Evolutionary conservation across 2,329 filamentous ascomycete genomes (phyloP), one percentile per base, ranked within the genome.

Genomic region (Epichloe sylvatica): DNA sequence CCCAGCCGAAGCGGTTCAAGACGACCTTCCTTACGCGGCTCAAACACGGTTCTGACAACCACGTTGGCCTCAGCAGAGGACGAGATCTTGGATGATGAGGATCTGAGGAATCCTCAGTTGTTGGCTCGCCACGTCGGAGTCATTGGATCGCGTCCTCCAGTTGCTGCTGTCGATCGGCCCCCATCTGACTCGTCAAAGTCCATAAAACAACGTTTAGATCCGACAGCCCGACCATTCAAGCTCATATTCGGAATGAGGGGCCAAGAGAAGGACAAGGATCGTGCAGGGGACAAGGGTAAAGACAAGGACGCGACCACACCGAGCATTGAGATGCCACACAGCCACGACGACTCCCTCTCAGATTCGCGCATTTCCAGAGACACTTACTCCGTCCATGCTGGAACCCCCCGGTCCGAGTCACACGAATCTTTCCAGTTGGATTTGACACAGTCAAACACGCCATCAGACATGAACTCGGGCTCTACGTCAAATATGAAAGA

Each of bases 171-270:
- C 7, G 34, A 37, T n/a, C 21, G 17, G 23, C 45, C 45, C 3
- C 11, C 36, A 15, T 4, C 34, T 3, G 45, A 40, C 23, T 50
- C 43, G 23, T 57, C 67, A 38, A 71, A 64, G 15, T 64, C 61
- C 8, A 76, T 59, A 70, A 82, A 61, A 65, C 81, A 64, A 68
- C 81, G 66, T 59, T 74, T 97, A 30, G 97, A 98, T 59, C 92
- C 92, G 7, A 79, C 86, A 6, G 92, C 91, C 0, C 90, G 90
- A 8, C 86, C 84, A 1, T 97, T 97, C 63, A 91, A 84, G 66
- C 76, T 81, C 37, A 78, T 92, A 51, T 78, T 81, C 57, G 71
- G 74, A 15, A 47, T 43, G 9, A 67, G 57, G 53, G 66, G 53
- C 63, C 64, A 67, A 57, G 64, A 68, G 3, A 68, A 67, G 34